Evolutionary conservation across 2,329 filamentous ascomycete genomes (phyloP), one percentile per base, ranked within the genome.

Genomic region (Penicillium sumatraense): DNA sequence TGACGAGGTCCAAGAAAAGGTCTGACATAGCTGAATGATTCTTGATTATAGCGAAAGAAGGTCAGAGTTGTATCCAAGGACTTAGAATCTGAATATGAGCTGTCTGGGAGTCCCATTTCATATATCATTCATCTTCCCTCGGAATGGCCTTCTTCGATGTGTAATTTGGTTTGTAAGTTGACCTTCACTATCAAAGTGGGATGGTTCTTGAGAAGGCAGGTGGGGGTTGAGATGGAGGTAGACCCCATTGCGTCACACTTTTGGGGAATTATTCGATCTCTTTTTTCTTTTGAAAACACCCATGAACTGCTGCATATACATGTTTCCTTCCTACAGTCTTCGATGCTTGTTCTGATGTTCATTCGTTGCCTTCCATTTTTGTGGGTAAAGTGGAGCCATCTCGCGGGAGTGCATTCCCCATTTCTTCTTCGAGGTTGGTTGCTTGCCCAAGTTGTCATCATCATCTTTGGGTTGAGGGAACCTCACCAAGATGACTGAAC

Each of bases 1-100:
- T 87, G 4, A 80, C 87, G 48, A 92, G 81, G 64, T 89, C 80
- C 29, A 69, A 59, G 24, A 64, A 64, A 23, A 69, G 58, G 31
- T 64, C 62, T 1, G 63, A 51, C 49, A 51, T 51, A n/a, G 9
- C 18, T 36, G 33, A 18, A n/a, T 7, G 14, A 36, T 18, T 31
- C 8, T 13, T 31, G 27, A 31, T 11, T 31, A 11, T 31, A 5
- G 10, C 26, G 10, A 31, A 31, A 10, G 14, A 13, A 2, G 10
- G 11, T 9, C 5, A 31, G 27, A 31, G 11, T 31, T 10, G 11
- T 31, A 13, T 31, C 14, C 27, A 31, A 31, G 1, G 10, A 31
- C 27, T 10, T 10, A 31, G 8, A 31, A 31, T 13, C 5, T 31
- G 27, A 31, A 31, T n/a, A n/a, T n/a, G n/a, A 31, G 26, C 27